phyloP scores from a whole-genome alignment of 371 early-diverging fungal species.

The Actinomucor elegans region DNA sequence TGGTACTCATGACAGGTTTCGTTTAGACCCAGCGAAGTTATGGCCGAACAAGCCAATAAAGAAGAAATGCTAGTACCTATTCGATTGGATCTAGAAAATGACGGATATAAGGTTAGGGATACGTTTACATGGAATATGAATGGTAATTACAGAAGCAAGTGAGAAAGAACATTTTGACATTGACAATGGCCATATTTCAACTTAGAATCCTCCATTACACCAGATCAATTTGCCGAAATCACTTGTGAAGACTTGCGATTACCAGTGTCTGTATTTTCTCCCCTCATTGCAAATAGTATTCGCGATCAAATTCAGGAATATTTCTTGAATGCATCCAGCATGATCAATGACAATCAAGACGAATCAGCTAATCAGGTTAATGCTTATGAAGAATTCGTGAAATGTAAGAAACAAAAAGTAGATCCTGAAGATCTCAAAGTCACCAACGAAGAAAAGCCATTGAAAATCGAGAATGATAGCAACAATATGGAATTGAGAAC shows the following conservation, averaged over 20 bases:
- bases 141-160: too few species aligned
- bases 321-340: slow-evolving; percentile 44
- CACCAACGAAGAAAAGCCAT: background rate
- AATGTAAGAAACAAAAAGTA: slow-evolving; percentile 4
- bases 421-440: background rate
- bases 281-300: slow-evolving; percentile 61
- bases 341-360: slow-evolving; percentile 14
- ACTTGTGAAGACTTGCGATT: slow-evolving; percentile 81
- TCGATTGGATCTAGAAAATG: slow-evolving; percentile 85
- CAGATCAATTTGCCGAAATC: slow-evolving; percentile 79
- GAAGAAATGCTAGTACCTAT: slow-evolving; percentile 84
- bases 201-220: slow-evolving; percentile 38
- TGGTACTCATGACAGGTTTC: too few species aligned
- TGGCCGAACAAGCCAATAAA: slow-evolving; percentile 59
- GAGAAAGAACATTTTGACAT: too few species aligned
- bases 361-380: background rate
- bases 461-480: slow-evolving; percentile 15
- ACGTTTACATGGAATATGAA: slow-evolving; percentile 93
- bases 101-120: slow-evolving; percentile 83
- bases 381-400: slow-evolving; percentile 5
- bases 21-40: slow-evolving; percentile 38
- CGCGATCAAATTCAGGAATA: slow-evolving; percentile 76
- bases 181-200: background rate
- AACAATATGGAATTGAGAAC: slow-evolving; percentile 21
- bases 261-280: slow-evolving; percentile 55